Evolutionary conservation across 2,329 filamentous ascomycete genomes (phyloP), one percentile per base, ranked within the genome.

Genomic region (Clonostachys chloroleuca): DNA sequence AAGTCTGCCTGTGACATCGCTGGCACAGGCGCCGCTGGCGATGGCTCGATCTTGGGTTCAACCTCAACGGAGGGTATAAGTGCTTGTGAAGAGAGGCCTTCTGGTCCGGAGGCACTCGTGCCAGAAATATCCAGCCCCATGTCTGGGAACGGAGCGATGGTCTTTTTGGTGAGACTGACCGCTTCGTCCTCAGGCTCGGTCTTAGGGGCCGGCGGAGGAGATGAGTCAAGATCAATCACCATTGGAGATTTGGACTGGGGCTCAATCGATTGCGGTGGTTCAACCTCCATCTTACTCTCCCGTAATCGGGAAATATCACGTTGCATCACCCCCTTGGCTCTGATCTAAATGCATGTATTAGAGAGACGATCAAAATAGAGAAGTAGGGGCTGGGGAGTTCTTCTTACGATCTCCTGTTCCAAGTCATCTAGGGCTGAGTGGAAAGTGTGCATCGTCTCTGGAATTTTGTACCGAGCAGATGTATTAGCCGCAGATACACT

Each of bases 391-490:
- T 30, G 8, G 24, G 9, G 24, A 30, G 24, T 30, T 30, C 24
- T 30, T 30, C 24, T 60, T 65, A 82, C 80, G 56, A 83, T 80
- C 24, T 83, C 77, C 49, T 61, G 63, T 56, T 84, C 80, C 6
- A 84, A 56, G 7, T 79, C 74, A 51, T 83, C 77, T 3, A 84
- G 62, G 8, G 76, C 74, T 47, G 63, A 63, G 49, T 83, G 78
- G 56, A 78, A 80, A 7, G 61, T 59, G 36, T 62, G 63, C 47
- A 77, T 68, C n/a, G 69, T 68, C 40, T 76, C 72, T 34, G 68
- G 63, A 47, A 79, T 60, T 54, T 72, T 76, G 41, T 64, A 59
- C 46, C 68, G 68, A 56, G 56, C 60, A 37, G 55, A 58, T 51
- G 58, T 58, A 34, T 63, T 61, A 14, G 57, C 57, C 14, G 59